Evolutionary conservation across 1,284 basidiomycete species (phyloP), one percentile per base, ranked within the genome.

Genomic region (Trichosporon inkin): DNA sequence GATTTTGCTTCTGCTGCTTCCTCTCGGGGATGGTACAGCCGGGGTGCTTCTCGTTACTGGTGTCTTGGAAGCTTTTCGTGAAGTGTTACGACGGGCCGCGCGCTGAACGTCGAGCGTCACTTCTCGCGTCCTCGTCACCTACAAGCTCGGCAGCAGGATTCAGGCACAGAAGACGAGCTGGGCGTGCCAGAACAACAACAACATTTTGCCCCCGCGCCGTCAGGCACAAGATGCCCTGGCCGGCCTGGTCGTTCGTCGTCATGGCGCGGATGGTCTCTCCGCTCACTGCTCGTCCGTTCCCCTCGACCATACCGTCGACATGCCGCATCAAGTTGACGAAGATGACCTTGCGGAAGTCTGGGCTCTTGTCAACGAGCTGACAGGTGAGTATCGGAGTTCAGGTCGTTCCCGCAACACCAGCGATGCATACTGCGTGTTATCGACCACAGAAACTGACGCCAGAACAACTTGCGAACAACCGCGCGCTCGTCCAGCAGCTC

Each of bases 391-490:
- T 49, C 16, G 16, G 22, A 20, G 6, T n/a, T 28, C 17, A 32
- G 47, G 22, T 44, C 17, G 37, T 5, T 28, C 11, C 24, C 10
- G 14, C 19, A 17, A 37, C 19, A 24, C 24, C 6, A 10, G 32
- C 10, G 0, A 16, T n/a, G 14, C 28, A 8, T 8, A 8, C 4
- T 8, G 4, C 8, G 28, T 32, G 28, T 8, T 8, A 8, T 32
- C 28, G 28, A 32, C 28, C 28, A 32, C 28, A 8, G 28, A 32
- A 32, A 32, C 28, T 32, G 28, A 32, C 6, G 11, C 84, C 84
- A 77, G 89, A 92, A 47, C 94, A 98, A 80, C 85, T 97, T 60
- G 82, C 85, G 1, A 85, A 86, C 66, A 98, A 98, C 78, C 84
- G 91, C 56, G 88, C 89, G 71, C 82, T 92, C 58, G 84, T 90